These are phyloP conservation scores for Meyerozyma carpophila DNA, from an alignment of 1,139 yeast species.

Conservation along the genomic window DNA sequence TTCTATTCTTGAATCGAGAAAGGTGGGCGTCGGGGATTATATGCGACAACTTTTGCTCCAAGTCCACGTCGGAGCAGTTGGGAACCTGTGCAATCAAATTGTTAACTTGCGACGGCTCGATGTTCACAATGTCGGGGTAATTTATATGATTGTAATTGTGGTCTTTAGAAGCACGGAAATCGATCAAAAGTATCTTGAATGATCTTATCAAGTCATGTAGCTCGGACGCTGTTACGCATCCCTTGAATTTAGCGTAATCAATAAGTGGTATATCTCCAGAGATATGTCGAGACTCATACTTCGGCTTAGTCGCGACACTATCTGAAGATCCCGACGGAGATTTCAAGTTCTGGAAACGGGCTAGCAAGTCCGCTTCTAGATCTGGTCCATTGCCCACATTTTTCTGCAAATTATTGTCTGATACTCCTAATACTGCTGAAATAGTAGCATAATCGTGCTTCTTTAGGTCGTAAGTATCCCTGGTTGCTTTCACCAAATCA, in stretches of 20 bases:
- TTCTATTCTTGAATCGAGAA: conserved; percentile 44
- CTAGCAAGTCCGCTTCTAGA: not conserved
- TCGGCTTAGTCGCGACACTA: not conserved
- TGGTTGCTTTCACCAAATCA: conserved; percentile 12
- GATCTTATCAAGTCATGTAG: conserved; percentile 20
- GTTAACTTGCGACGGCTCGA: conserved; percentile 56
- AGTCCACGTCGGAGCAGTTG: conserved; percentile 45
- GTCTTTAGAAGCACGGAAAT: conserved; percentile 55
- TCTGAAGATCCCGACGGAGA: not conserved
- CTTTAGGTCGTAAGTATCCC: conserved; percentile 18
- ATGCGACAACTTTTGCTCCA: conserved; percentile 53
- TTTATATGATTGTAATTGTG: conserved; percentile 59
- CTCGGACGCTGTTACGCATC: conserved; percentile 21
- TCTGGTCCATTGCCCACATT: not conserved
- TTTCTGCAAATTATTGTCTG: not conserved
- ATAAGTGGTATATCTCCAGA: conserved; percentile 2
- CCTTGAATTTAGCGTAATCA: conserved; percentile 15
- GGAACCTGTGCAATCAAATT: conserved; percentile 9
- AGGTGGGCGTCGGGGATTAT: conserved; percentile 52
- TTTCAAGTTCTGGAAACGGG: not conserved
- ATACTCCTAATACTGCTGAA: conserved; percentile 3
- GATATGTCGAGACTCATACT: not conserved
- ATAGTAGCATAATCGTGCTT: conserved; percentile 5
- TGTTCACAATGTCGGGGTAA: conserved; percentile 51
- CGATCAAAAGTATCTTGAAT: conserved; percentile 38